These are phyloP conservation scores for Meyerozyma sp. DNA, from an alignment of 1,139 yeast genomes.

Conservation along the genomic window DNA sequence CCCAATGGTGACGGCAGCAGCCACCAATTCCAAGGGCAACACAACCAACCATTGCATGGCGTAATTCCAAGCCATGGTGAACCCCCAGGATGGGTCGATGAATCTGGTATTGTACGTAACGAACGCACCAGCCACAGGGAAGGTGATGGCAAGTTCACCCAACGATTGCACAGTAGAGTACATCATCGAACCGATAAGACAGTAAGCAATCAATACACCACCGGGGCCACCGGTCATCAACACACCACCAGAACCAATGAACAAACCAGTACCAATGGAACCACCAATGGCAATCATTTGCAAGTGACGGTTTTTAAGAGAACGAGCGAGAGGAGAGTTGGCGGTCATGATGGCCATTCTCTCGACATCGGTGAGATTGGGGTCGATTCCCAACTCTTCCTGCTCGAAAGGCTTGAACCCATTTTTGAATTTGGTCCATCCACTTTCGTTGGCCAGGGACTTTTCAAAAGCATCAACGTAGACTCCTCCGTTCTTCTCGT, in stretches of 20 bases:
- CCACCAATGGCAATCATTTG: slow-evolving; percentile 90
- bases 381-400: slow-evolving; percentile 53
- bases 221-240: slow-evolving; percentile 12
- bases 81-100: slow-evolving; percentile 12
- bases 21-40: slow-evolving; percentile 13
- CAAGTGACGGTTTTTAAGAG: slow-evolving; percentile 59
- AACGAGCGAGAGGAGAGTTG: slow-evolving; percentile 62
- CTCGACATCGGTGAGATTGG: slow-evolving; percentile 62
- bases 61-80: slow-evolving; percentile 14
- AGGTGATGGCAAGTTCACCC: slow-evolving; percentile 12
- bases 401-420: slow-evolving; percentile 53
- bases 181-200: slow-evolving; percentile 10
- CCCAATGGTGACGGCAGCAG: slow-evolving; percentile 11
- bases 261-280: slow-evolving; percentile 73
- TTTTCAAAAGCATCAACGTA: slow-evolving; percentile 38
- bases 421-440: slow-evolving; percentile 44
- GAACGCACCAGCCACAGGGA: slow-evolving; percentile 13
- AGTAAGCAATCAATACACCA: slow-evolving; percentile 11
- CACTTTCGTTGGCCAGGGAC: slow-evolving; percentile 8
- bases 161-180: slow-evolving; percentile 11
- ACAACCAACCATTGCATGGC: slow-evolving; percentile 12
- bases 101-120: slow-evolving; percentile 12
- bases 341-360: slow-evolving; percentile 64
- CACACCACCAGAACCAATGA: slow-evolving; percentile 11
- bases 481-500: slow-evolving; percentile 39